Conservation (phyloP, 805 yeast species). For the Pichia gijzeniarum region DNA sequence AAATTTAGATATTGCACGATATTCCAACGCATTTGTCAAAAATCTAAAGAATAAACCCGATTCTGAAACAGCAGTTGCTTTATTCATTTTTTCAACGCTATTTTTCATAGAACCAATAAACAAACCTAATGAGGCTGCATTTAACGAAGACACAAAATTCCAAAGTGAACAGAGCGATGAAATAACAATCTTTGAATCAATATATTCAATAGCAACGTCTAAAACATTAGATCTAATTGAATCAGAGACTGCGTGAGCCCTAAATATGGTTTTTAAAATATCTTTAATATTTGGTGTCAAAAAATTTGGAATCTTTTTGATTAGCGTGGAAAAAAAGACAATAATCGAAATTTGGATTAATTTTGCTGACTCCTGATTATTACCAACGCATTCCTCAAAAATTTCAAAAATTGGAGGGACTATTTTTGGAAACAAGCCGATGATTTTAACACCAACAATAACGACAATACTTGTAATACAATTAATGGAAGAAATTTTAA, state of each 20-base stretch:
- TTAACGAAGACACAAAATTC: conserved; percentile 35
- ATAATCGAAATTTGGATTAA: conserved; percentile 65
- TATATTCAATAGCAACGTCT: conserved; percentile 53
- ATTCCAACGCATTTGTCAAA: conserved; percentile 63
- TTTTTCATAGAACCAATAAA: conserved; percentile 62
- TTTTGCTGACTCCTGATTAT: conserved; percentile 25
- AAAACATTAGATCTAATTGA: conserved; percentile 56
- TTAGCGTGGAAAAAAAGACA: conserved; percentile 63
- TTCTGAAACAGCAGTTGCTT: conserved; percentile 67
- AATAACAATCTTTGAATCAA: conserved; percentile 60
- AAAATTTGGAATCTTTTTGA: conserved; percentile 83
- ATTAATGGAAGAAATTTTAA: conserved; percentile 66
- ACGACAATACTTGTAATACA: conserved; percentile 65
- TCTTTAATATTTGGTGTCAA: conserved; percentile 62
- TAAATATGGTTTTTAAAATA: conserved; percentile 52
- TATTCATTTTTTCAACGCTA: conserved; percentile 60
- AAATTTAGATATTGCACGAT: conserved; percentile 52
- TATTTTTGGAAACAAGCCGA: conserved; percentile 80
- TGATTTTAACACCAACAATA: conserved; percentile 75
- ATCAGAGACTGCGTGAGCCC: conserved; percentile 52
- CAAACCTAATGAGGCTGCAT: conserved; percentile 54
- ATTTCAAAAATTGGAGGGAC: conserved; percentile 66
- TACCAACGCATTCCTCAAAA: conserved; percentile 38
- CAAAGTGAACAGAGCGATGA: conserved; percentile 59
- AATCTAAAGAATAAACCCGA: conserved; percentile 63